Evolutionary conservation across 129 eudicot species (phyloP).

Genomic region (Helianthus tuberosus): DNA sequence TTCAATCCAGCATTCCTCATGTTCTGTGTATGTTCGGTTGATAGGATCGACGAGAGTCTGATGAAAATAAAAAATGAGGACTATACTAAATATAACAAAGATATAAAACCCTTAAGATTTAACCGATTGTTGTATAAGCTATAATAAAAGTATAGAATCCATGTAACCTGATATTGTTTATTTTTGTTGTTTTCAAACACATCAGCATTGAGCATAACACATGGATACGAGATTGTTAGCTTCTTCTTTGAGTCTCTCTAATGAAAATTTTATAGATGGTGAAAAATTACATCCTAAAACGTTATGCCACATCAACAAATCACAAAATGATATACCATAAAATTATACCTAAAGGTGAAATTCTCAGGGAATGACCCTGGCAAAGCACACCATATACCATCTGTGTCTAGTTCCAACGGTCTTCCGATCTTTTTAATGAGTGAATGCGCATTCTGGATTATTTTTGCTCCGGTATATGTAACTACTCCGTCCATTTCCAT

Average conservation of each 20-base stretch:
- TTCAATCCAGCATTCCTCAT: no score
- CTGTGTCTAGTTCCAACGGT: constrained; percentile 57
- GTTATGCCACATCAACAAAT: background rate
- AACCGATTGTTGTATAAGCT: no score
- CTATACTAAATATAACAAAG: no score
- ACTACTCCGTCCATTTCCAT: constrained; percentile 99
- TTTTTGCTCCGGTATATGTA: constrained; percentile 93
- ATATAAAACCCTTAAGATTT: no score
- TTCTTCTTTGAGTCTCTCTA: constrained; percentile 73
- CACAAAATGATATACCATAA: background rate
- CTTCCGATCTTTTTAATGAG: constrained; percentile 80
- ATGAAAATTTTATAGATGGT: constrained; percentile 19
- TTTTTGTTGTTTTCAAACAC: constrained; percentile 95
- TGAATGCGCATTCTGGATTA: constrained; percentile 89
- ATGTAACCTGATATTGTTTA: constrained; percentile 90
- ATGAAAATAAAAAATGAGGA: no score
- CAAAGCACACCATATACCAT: no score
- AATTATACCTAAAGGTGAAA: background rate
- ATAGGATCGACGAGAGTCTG: no score
- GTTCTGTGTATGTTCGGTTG: no score
- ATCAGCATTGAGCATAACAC: constrained; percentile 99
- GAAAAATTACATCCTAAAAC: background rate
- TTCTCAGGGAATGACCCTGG: no score
- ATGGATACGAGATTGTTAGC: constrained; percentile 95
- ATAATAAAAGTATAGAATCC: no score